A percentile compares a stretch with the other conserved stretches of the same genome.
These are phyloP conservation scores for Eurotiales sp. DNA, from an alignment of 2,329 filamentous ascomycete species.

Conservation along the genomic window DNA sequence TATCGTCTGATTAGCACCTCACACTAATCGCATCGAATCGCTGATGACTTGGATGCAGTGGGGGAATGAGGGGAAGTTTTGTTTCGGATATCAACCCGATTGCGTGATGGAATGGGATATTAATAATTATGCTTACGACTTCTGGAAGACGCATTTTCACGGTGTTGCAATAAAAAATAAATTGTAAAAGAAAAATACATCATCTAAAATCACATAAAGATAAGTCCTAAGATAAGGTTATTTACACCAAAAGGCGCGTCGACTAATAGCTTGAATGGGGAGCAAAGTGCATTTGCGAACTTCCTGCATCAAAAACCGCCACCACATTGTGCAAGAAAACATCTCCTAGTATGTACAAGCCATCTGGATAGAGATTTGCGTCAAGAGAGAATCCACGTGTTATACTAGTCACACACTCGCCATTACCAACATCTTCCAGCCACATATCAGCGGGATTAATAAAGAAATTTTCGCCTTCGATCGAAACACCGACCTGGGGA, in stretches of 20 bases:
- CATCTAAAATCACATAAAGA: background rate
- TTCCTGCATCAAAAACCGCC: conserved; percentile 1
- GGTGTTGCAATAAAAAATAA: background rate
- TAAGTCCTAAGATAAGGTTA: too few species aligned
- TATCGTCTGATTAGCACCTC: too few species aligned
- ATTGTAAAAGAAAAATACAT: background rate
- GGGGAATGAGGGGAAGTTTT: background rate
- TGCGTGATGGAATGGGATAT: background rate
- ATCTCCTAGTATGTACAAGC: background rate
- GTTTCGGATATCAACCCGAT: background rate
- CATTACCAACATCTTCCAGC: background rate
- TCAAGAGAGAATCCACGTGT: background rate
- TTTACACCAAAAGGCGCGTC: too few species aligned
- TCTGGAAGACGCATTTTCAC: background rate
- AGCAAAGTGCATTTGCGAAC: conserved; percentile 2
- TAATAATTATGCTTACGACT: background rate
- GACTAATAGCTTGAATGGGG: background rate
- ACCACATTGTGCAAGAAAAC: conserved; percentile 5
- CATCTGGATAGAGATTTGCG: background rate
- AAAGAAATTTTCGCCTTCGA: background rate
- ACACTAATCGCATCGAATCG: too few species aligned
- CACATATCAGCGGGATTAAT: conserved; percentile 1
- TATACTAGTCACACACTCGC: background rate
- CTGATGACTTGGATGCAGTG: too few species aligned
- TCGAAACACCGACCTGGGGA: background rate